phyloP scores from a whole-genome alignment of 2,329 filamentous ascomycete genomes.

The Aureobasidium melanogenum region DNA sequence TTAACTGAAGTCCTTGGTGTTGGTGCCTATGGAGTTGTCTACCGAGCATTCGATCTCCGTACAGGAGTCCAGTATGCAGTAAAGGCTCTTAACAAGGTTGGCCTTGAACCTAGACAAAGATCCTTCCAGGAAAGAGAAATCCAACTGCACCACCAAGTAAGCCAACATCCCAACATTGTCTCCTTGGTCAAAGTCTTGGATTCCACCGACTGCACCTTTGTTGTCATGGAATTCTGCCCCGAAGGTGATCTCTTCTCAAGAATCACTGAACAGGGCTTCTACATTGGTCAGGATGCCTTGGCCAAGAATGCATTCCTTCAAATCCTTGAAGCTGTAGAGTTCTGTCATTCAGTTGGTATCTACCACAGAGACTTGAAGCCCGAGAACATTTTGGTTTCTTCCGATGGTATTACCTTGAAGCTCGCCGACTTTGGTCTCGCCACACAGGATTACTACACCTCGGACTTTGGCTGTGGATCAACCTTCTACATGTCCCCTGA shows the following conservation, averaged over 20 bases:
- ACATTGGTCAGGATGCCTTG: conserved; percentile 83
- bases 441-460: conserved; percentile 71
- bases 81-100: conserved; percentile 91
- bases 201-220: conserved; percentile 84
- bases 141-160: conserved; percentile 79
- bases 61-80: conserved; percentile 81
- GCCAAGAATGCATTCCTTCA: conserved; percentile 86
- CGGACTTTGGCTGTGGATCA: conserved; percentile 94
- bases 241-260: conserved; percentile 96
- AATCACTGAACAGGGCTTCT: conserved; percentile 91
- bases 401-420: conserved; percentile 83
- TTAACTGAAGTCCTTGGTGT: conserved; percentile 80
- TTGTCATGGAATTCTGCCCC: conserved; percentile 92
- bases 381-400: conserved; percentile 91
- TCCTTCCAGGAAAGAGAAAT: conserved; percentile 93
- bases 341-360: conserved; percentile 87
- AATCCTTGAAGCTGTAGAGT: conserved; percentile 90
- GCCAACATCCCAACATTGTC: conserved; percentile 84
- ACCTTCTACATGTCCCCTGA: conserved; percentile 99
- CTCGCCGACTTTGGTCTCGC: conserved; percentile 96
- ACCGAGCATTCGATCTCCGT: conserved; percentile 76
- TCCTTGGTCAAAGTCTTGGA: conserved; percentile 92
- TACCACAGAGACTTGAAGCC: conserved; percentile 98
- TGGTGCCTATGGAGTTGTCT: conserved; percentile 94
- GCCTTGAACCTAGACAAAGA: conserved; percentile 77